Evolutionary conservation across 140 eudicot species (phyloP), one percentile per base, ranked within the genome.

Genomic region (Flaveria floridana): DNA sequence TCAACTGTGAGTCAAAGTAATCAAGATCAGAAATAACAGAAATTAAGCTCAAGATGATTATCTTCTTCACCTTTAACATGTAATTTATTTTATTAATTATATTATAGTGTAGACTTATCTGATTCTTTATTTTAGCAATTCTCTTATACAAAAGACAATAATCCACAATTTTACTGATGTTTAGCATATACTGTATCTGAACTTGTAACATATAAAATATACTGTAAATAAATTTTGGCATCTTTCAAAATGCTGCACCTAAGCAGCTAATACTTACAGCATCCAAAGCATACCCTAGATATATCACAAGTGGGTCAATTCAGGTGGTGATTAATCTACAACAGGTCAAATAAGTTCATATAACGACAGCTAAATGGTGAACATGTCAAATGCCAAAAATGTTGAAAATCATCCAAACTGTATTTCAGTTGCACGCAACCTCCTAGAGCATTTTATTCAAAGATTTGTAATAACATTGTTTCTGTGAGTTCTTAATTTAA

Each of bases 1-100:
- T 89, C 98, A 72, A 93, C 97, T 90, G 96, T 48, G 41, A 53
- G 76, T 65, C 75, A 84, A 68, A 34, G 50, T 70, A 46, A 78
- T 4, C 18, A 15, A 28, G 59, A 39, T 55, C 48, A 78, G 56
- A 78, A 16, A 65, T 14, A 69, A 69, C 2, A 71, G 55, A 63
- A 7, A 58, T 57, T 28, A 26, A 4, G 59, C 37, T 1, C 5
- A 11, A 20, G 66, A 5, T 6, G 25, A 16, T 53, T 44, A 44
- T 44, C 14, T 44, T 11, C 50, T 44, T 42, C 48, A 42, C 48
- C 48, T 42, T 42, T 6, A 42, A 42, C 48, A 6, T 10, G 13
- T 57, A 57, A 57, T 21, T 1, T 6, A 57, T 57, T 57, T 57
- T 57, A 57, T 21, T 21, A 55, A 55, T 55, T 55, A 18, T 19